A percentile compares a stretch with the other conserved stretches of the same genome.
These are phyloP conservation scores for Liriodendron chinense DNA, from an alignment of 164 flowering plant species.

Conservation along the genomic window DNA sequence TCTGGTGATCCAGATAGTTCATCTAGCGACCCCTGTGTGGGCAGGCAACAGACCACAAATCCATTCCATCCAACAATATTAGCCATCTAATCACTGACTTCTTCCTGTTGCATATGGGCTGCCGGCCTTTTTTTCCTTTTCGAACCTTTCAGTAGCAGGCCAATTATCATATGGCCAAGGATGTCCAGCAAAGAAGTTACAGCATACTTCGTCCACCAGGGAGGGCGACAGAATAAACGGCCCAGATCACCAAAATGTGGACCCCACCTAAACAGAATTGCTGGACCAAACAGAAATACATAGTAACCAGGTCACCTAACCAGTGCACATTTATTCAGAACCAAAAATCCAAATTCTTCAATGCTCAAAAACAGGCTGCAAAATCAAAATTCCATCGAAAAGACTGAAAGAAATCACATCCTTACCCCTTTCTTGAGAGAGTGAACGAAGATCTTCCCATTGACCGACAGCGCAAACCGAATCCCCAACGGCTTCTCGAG, in stretches of 20 bases:
- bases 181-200: background rate
- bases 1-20: too few relatives aligned
- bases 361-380: background rate
- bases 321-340: background rate
- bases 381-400: background rate
- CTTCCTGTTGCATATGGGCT: background rate
- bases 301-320: background rate
- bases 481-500: slow-evolving; percentile 82
- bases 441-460: slow-evolving; percentile 77
- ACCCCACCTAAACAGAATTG: too few relatives aligned
- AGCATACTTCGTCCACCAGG: too few relatives aligned
- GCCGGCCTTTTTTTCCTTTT: background rate
- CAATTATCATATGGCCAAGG: background rate
- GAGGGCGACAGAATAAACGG: too few relatives aligned
- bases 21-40: too few relatives aligned
- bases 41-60: too few relatives aligned
- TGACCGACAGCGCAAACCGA: slow-evolving; percentile 69
- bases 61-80: background rate
- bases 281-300: background rate
- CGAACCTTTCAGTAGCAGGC: too few relatives aligned
- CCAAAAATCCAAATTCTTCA: background rate
- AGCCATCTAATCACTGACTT: background rate
- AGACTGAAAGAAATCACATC: background rate
- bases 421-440: slow-evolving; percentile 75
- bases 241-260: too few relatives aligned